phyloP scores from a whole-genome alignment of 2,329 filamentous ascomycete species.

The Trichoderma citrinoviride region DNA sequence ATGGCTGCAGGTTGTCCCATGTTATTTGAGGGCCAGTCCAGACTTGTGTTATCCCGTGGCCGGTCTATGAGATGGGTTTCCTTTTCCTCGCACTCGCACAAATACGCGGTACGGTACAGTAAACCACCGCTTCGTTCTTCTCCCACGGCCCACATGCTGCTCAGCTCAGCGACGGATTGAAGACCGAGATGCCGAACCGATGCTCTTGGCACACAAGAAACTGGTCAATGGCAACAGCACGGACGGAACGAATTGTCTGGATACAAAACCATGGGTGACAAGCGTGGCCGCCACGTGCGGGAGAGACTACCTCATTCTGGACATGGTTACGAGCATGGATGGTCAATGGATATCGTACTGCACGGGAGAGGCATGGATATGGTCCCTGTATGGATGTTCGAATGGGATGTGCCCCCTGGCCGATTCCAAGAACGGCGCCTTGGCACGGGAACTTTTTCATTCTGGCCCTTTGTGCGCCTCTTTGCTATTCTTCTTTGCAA shows the following conservation, averaged over 20 bases:
- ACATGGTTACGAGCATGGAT: background rate
- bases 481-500: background rate
- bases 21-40: no score
- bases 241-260: background rate
- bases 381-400: background rate
- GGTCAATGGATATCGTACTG: no score
- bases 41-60: no score
- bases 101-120: no score
- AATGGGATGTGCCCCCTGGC: no score
- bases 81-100: no score
- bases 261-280: background rate
- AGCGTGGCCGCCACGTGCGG: background rate
- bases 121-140: background rate
- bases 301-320: background rate
- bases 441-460: background rate
- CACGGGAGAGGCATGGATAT: no score
- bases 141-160: background rate
- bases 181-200: background rate
- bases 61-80: no score
- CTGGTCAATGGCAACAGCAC: no score
- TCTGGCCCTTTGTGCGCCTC: background rate
- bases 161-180: background rate
- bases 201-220: background rate
- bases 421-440: background rate
- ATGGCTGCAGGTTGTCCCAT: no score